Base-by-base conservation (phyloP, 257 asterid species). In the Nicotiana benthamiana region DNA sequence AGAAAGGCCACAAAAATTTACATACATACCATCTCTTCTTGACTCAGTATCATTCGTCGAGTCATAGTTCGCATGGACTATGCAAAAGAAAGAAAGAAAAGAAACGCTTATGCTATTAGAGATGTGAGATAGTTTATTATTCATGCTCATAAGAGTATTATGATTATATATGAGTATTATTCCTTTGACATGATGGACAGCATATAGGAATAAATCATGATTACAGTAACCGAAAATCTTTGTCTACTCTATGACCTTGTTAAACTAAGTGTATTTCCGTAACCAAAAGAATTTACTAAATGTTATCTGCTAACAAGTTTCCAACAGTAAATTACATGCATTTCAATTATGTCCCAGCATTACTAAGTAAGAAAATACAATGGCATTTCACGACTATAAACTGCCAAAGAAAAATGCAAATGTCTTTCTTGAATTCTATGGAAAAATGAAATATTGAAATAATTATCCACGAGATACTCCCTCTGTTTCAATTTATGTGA, bases 11-110 rank as follows among this genome's bases (percentile, higher is more conserved):
- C 52, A 79, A 72, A 46, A 24, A 46, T 28, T 63, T 28, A 63
- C 34, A 76, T 56, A 67, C 81, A 83, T 91, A 95, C 99, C 98
- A 90, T 90, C 89, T 93, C 99, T 61, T 89, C 94, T 56, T 82
- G 90, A 68, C 92, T 90, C 85, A 93, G 80, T 87, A 87, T 89
- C 95, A 93, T 89, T 87, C 98, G 87, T 32, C 90, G 89, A 3
- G 93, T 90, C 83, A 89, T 61, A 52, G 83, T 90, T 59, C 85
- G 82, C 52, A 93, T 92, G 6, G 95, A 92, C 83, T 90, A 74
- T 15, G 43, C 36, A 24, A 26, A 46, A 46, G 8, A 15, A 72
- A 46, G 8, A 15, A 72, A 70, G 4, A 12, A 70, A 1, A 28
- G 9, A 64, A 64, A 63, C 30, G 10, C 36, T 6, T 13, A n/a